These are phyloP conservation scores for Entomortierella parvispora DNA, from an alignment of 192 early-diverging fungal genomes.

Conservation along the genomic window DNA sequence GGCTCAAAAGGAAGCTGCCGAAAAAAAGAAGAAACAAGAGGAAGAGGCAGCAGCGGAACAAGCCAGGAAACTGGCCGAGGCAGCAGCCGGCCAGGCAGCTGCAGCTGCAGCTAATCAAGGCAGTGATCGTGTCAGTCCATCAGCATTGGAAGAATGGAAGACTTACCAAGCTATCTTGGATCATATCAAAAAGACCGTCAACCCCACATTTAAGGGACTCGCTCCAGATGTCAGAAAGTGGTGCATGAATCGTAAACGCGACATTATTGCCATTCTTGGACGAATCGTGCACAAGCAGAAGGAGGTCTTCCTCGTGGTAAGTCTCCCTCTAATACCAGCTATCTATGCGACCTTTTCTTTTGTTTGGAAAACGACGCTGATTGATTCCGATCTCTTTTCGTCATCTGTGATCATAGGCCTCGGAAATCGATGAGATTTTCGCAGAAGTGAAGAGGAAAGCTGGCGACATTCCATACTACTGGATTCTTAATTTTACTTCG, in stretches of 20 bases:
- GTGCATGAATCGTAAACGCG: constrained; percentile 24
- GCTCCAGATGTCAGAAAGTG: constrained; percentile 23
- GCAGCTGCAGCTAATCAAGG: background rate
- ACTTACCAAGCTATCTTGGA: constrained; percentile 38
- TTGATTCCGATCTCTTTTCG: no score
- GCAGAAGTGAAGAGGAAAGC: constrained; percentile 16
- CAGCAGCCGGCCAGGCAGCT: constrained; percentile 11
- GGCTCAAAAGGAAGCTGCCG: background rate
- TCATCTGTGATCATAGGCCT: constrained; percentile 13
- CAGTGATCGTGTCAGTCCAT: constrained; percentile 12
- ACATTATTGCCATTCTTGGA: constrained; percentile 54
- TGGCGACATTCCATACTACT: constrained; percentile 45
- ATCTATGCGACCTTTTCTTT: background rate
- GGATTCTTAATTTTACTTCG: constrained; percentile 64
- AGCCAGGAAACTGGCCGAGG: constrained; percentile 26
- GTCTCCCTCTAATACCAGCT: constrained; percentile 16
- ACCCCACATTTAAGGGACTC: constrained; percentile 46
- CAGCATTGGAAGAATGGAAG: constrained; percentile 39
- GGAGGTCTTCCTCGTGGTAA: constrained; percentile 58
- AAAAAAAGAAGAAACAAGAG: constrained; percentile 19
- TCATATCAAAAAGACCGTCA: constrained; percentile 50
- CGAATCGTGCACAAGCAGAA: constrained; percentile 55
- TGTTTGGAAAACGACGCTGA: background rate
- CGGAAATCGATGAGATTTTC: constrained; percentile 27
- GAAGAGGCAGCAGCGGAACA: constrained; percentile 24